Conservation (phyloP, 257 asterid species). For the Anisodus acutangulus region DNA sequence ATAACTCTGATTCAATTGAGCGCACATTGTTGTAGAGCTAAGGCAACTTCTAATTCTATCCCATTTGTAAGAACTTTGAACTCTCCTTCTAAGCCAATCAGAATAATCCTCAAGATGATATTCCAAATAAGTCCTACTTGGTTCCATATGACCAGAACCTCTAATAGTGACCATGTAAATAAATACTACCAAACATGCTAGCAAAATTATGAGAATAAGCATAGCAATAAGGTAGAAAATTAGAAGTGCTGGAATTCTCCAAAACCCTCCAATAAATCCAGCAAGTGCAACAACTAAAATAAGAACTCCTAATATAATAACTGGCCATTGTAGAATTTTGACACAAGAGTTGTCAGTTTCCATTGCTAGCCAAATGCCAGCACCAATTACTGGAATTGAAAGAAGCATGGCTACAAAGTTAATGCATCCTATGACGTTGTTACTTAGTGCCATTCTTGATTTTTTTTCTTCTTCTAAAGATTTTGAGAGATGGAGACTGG, state of each 20-base stretch:
- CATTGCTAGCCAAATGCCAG: conserved; percentile 85
- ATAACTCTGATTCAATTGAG: conserved; percentile 78
- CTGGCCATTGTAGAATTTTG: conserved; percentile 79
- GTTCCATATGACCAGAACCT: conserved; percentile 75
- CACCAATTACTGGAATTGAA: conserved; percentile 78
- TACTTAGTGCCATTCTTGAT: conserved; percentile 68
- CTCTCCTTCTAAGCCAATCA: conserved; percentile 70
- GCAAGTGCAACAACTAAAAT: conserved; percentile 63
- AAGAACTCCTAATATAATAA: conserved; percentile 67
- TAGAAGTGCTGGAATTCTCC: conserved; percentile 69
- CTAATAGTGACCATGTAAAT: conserved; percentile 68
- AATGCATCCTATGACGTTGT: conserved; percentile 69
- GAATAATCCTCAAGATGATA: conserved; percentile 72
- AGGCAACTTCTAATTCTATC: conserved; percentile 76
- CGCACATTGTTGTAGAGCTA: conserved; percentile 68
- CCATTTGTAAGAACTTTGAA: conserved; percentile 73
- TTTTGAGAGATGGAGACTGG: not conserved
- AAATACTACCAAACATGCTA: conserved; percentile 68
- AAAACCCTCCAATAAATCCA: conserved; percentile 80
- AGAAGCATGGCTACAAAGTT: conserved; percentile 76
- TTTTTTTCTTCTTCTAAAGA: not conserved
- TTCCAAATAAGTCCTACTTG: conserved; percentile 78
- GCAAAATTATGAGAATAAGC: conserved; percentile 67
- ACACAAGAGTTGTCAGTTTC: conserved; percentile 77
- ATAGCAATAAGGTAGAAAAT: conserved; percentile 69